A percentile compares a stretch with the other conserved stretches of the same genome.
phyloP scores from a whole-genome alignment of 345 rosid species.

The Hevea brasiliensis region DNA sequence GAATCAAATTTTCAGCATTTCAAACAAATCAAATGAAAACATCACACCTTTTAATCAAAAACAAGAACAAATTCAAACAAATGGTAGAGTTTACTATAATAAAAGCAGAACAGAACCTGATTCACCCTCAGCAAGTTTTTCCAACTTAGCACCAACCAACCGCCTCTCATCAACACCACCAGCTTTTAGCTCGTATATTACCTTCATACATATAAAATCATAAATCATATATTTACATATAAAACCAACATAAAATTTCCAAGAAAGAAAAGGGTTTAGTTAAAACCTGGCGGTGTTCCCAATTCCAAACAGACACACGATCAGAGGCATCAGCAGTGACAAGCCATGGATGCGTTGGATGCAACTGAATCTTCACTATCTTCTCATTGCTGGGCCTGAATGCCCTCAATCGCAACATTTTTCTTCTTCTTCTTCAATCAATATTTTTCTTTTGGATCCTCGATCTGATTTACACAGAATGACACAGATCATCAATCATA shows the following conservation, averaged over 20 bases:
- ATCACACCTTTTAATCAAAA: too few relatives aligned
- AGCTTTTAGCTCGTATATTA: slow-evolving; percentile 93
- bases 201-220: slow-evolving; percentile 30
- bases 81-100: background rate
- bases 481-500: too few relatives aligned
- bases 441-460: too few relatives aligned
- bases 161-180: slow-evolving; percentile 99
- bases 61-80: background rate
- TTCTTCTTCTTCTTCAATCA: slow-evolving; percentile 14
- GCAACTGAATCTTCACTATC: too few relatives aligned
- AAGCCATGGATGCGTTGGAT: too few relatives aligned
- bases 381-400: slow-evolving; percentile 77
- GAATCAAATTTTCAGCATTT: background rate
- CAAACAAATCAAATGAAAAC: too few relatives aligned
- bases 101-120: slow-evolving; percentile 43
- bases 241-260: background rate
- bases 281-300: too few relatives aligned
- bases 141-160: slow-evolving; percentile 96
- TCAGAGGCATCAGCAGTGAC: too few relatives aligned
- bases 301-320: too few relatives aligned
- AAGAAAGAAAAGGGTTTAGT: background rate
- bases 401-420: slow-evolving; percentile 89
- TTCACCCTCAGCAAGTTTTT: slow-evolving; percentile 98
- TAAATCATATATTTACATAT: background rate
- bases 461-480: too few relatives aligned